Conservation (phyloP, 306 rosid species). For the Quercus agrifolia region DNA sequence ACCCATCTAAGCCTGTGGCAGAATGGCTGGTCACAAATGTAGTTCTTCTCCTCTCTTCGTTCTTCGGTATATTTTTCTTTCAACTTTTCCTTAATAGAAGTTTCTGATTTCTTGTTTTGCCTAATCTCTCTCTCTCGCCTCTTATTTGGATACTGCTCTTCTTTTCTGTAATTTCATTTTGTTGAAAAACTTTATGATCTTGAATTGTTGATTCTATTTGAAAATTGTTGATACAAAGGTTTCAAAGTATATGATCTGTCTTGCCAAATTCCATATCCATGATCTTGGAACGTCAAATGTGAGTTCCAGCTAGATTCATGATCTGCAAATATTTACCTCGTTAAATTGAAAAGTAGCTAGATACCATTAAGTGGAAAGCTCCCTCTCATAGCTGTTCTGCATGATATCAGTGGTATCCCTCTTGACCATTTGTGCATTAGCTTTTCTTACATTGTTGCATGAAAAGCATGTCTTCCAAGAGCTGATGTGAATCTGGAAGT, state of each 20-base stretch:
- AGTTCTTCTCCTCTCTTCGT: too few relatives aligned
- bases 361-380: constrained; percentile 92
- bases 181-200: too few relatives aligned
- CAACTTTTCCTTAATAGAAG: too few relatives aligned
- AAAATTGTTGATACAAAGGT: constrained; percentile 70
- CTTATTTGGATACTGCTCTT: too few relatives aligned
- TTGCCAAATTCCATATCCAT: constrained; percentile 86
- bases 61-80: too few relatives aligned
- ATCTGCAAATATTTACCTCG: constrained; percentile 88
- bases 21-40: too few relatives aligned
- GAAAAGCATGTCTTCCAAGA: constrained; percentile 52
- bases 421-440: constrained; percentile 66
- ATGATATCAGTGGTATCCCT: constrained; percentile 87
- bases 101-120: too few relatives aligned
- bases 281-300: constrained; percentile 61
- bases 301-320: constrained; percentile 67
- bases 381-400: constrained; percentile 86
- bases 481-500: constrained; percentile 85
- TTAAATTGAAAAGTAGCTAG: constrained; percentile 70
- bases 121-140: too few relatives aligned
- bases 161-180: too few relatives aligned
- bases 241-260: constrained; percentile 78
- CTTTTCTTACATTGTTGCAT: constrained; percentile 72
- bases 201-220: constrained; percentile 7
- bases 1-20: too few relatives aligned